A percentile compares a stretch with the other conserved stretches of the same genome.
Conservation (phyloP, 1,284 basidiomycete genomes). For the Heliocybe sulcata region DNA sequence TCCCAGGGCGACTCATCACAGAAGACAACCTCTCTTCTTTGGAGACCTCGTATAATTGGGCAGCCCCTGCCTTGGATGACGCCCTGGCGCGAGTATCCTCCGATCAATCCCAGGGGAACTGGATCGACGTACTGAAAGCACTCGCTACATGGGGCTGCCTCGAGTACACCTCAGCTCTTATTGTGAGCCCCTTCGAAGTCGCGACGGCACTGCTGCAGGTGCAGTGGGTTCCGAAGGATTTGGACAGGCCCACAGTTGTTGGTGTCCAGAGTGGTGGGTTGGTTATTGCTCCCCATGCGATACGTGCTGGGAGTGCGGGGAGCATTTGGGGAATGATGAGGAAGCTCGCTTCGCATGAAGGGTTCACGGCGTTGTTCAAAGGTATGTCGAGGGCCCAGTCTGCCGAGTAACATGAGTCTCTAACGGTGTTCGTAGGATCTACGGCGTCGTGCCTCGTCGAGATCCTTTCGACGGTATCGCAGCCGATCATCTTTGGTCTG, state of each 20-base stretch:
- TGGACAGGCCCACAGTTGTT: slow-evolving; percentile 48
- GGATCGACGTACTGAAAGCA: slow-evolving; percentile 48
- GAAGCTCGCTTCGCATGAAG: slow-evolving; percentile 78
- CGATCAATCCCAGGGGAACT: slow-evolving; percentile 45
- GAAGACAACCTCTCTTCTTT: background rate
- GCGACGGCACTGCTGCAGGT: slow-evolving; percentile 92
- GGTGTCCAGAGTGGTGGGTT: slow-evolving; percentile 69
- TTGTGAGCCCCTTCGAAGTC: slow-evolving; percentile 97
- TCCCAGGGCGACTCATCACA: background rate
- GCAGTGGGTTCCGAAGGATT: slow-evolving; percentile 88
- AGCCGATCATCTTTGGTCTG: slow-evolving; percentile 64
- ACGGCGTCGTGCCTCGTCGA: slow-evolving; percentile 75
- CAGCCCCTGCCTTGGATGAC: background rate
- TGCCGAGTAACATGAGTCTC: slow-evolving; percentile 1
- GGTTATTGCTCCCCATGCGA: slow-evolving; percentile 46
- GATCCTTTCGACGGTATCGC: slow-evolving; percentile 56
- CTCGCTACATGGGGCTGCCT: slow-evolving; percentile 63
- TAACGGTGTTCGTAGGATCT: slow-evolving; percentile 44
- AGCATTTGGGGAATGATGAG: slow-evolving; percentile 98
- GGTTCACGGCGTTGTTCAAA: slow-evolving; percentile 88
- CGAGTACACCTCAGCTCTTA: slow-evolving; percentile 77
- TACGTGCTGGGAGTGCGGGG: slow-evolving; percentile 78
- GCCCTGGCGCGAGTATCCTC: slow-evolving; percentile 57
- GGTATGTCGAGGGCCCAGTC: slow-evolving; percentile 35
- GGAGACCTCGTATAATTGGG: background rate